A percentile compares a stretch with the other conserved stretches of the same genome.
Conservation (phyloP, 139 green algal species). For the Haematococcus lacustris region DNA sequence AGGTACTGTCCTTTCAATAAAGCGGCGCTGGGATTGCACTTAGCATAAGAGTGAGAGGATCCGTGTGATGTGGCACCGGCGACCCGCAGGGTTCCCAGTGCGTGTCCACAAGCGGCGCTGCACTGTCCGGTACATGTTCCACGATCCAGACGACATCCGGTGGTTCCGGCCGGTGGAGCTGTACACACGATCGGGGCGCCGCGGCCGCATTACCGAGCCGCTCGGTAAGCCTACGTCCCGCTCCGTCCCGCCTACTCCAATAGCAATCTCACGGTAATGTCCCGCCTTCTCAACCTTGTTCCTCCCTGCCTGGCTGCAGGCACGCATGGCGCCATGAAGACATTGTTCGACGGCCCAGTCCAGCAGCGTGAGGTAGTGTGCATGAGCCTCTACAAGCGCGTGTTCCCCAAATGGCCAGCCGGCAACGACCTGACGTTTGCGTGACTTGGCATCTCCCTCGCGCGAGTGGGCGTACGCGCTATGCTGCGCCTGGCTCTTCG, state of each 20-base stretch:
- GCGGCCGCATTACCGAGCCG: conserved; percentile 88
- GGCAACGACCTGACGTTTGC: conserved; percentile 18
- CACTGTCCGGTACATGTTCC: conserved; percentile 93
- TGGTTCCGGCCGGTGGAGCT: conserved; percentile 93
- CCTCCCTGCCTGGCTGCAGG: too few relatives aligned
- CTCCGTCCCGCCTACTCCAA: too few relatives aligned
- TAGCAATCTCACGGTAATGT: too few relatives aligned
- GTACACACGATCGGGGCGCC: conserved; percentile 68
- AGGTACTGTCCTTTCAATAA: conserved; percentile 16
- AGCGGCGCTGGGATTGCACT: too few relatives aligned
- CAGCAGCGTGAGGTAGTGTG: conserved; percentile 89
- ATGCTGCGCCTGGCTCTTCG: too few relatives aligned
- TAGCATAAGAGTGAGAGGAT: too few relatives aligned
- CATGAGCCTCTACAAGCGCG: conserved; percentile 93
- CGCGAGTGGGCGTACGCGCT: too few relatives aligned
- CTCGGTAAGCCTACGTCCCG: too few relatives aligned
- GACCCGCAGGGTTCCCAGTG: conserved; percentile 61
- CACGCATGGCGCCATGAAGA: conserved; percentile 94
- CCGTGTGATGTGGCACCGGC: too few relatives aligned
- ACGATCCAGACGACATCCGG: conserved; percentile 67
- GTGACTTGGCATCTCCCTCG: not conserved
- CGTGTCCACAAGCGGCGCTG: conserved; percentile 86
- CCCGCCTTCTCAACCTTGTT: too few relatives aligned
- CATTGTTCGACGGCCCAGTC: conserved; percentile 84
- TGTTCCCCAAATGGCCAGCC: conserved; percentile 84